Conservation (phyloP, 441 rosid genomes). For the Populus hybrid region DNA sequence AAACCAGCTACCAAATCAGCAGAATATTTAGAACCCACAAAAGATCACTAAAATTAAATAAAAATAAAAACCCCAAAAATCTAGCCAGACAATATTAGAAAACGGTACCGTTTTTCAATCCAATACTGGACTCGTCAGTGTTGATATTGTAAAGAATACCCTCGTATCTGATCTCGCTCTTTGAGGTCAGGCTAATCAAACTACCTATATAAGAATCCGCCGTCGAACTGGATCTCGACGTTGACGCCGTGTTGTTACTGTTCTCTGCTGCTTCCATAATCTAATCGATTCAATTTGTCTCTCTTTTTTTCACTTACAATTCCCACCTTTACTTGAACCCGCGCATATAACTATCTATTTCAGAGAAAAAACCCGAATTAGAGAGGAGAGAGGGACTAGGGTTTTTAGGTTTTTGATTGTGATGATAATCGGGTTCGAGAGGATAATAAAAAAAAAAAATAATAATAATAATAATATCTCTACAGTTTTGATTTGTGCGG, state of each 20-base stretch:
- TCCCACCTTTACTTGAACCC: not conserved
- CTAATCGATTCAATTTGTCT: not conserved
- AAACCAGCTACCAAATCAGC: slow-evolving; percentile 1
- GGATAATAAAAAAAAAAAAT: too few relatives aligned
- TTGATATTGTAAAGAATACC: slow-evolving; percentile 83
- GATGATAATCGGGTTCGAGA: not conserved
- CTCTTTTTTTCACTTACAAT: not conserved
- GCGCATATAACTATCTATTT: not conserved
- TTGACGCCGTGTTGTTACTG: slow-evolving; percentile 25
- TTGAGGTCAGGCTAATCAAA: slow-evolving; percentile 85
- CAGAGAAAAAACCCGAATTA: not conserved
- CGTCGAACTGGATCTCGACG: slow-evolving; percentile 56
- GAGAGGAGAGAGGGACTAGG: not conserved
- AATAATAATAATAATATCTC: not conserved
- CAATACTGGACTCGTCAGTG: slow-evolving; percentile 90
- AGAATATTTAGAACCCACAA: not conserved
- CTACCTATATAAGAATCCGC: slow-evolving; percentile 85
- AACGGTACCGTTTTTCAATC: slow-evolving; percentile 67
- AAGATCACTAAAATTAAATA: not conserved
- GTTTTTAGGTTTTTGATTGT: slow-evolving; percentile 7
- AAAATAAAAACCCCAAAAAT: slow-evolving; percentile 9
- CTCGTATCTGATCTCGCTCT: slow-evolving; percentile 89
- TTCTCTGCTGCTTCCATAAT: slow-evolving; percentile 46
- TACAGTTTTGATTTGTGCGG: not conserved
- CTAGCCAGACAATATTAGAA: not conserved